Percentiles rank a stretch among this genome's conserved stretches.
These are phyloP conservation scores for Closterium sp. DNA, from an alignment of 139 green algal species.

Conservation along the genomic window DNA sequence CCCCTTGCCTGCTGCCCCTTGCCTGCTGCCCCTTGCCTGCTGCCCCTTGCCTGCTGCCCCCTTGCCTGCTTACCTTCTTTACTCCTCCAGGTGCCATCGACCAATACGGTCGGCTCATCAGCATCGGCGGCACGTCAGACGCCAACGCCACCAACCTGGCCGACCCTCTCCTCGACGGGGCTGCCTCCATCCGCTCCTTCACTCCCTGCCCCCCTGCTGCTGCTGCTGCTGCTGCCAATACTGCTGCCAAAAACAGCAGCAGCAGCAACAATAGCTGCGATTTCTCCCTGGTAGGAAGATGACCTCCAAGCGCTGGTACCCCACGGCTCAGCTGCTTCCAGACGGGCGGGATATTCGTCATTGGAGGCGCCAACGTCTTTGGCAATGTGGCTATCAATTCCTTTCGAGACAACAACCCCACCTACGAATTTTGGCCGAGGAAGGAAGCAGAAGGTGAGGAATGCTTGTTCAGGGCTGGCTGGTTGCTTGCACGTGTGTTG, in stretches of 20 bases:
- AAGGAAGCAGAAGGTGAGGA: not conserved
- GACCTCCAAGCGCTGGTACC: conserved; percentile 8
- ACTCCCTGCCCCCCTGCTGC: not conserved
- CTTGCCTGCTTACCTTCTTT: no score
- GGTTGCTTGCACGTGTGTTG: not conserved
- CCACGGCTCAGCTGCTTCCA: not conserved
- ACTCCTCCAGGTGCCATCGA: not conserved
- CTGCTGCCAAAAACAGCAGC: no score
- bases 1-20: no score
- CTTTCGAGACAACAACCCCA: not conserved
- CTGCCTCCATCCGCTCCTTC: conserved; percentile 1
- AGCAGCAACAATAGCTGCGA: not conserved
- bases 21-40: no score
- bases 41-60: no score
- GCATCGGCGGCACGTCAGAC: not conserved
- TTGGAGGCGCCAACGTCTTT: not conserved
- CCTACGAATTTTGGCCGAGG: not conserved
- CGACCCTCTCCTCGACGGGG: not conserved
- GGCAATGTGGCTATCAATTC: not conserved
- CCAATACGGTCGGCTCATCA: not conserved
- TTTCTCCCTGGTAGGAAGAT: not conserved
- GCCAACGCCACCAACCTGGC: not conserved
- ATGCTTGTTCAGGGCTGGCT: no score
- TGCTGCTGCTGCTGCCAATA: no score
- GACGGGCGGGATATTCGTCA: conserved; percentile 2